phyloP scores from a whole-genome alignment of 129 eudicot genomes.

The Cynara cardunculus region DNA sequence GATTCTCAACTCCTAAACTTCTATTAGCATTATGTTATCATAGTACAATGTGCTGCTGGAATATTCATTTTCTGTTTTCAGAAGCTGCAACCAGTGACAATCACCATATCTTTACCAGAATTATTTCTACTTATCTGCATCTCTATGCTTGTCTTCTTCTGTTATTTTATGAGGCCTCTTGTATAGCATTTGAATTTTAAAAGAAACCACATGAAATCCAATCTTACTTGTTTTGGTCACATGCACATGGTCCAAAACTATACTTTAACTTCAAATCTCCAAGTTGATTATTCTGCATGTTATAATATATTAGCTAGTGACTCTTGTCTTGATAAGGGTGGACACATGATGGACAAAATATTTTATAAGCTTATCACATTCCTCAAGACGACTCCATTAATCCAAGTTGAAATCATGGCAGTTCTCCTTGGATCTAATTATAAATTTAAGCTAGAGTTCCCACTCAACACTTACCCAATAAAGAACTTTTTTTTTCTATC shows the following conservation, averaged over 20 bases:
- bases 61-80: background rate
- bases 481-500: background rate
- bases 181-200: slow-evolving; percentile 15
- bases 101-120: background rate
- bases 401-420: slow-evolving; percentile 27
- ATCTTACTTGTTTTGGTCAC: slow-evolving; percentile 52
- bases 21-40: background rate
- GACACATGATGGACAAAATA: slow-evolving; percentile 34
- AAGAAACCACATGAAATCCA: slow-evolving; percentile 63
- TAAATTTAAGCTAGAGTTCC: background rate
- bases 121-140: slow-evolving; percentile 15
- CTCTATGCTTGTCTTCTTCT: slow-evolving; percentile 5
- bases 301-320: slow-evolving; percentile 33
- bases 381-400: slow-evolving; percentile 19
- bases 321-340: slow-evolving; percentile 32
- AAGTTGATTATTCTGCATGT: slow-evolving; percentile 16
- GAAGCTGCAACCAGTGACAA: slow-evolving; percentile 10
- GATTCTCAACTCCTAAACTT: background rate
- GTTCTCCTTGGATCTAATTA: slow-evolving; percentile 24
- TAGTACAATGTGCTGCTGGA: slow-evolving; percentile 1
- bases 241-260: slow-evolving; percentile 45
- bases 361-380: slow-evolving; percentile 30
- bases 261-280: slow-evolving; percentile 7
- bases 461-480: background rate
- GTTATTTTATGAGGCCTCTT: slow-evolving; percentile 2